These are phyloP conservation scores for Golubevia pallescens DNA, from an alignment of 1,284 basidiomycete species.

Conservation along the genomic window DNA sequence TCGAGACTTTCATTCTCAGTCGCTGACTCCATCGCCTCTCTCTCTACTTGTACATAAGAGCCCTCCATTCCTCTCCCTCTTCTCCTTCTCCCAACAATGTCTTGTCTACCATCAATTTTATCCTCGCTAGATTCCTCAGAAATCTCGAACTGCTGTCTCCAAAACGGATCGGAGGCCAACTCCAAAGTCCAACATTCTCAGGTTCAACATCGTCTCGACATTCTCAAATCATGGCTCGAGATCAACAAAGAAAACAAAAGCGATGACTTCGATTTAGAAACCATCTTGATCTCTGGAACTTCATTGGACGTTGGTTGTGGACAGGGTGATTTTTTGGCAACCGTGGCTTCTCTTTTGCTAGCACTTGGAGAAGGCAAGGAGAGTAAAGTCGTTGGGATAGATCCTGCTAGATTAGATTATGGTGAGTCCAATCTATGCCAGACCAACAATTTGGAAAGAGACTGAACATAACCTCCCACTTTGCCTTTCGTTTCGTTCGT, in stretches of 20 bases:
- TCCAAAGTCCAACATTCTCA: background rate
- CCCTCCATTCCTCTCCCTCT: no score
- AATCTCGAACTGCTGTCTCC: background rate
- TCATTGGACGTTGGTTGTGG: background rate
- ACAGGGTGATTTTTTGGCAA: background rate
- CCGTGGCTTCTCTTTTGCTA: background rate
- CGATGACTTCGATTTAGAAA: background rate
- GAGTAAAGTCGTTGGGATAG: background rate
- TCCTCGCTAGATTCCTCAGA: background rate
- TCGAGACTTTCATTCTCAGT: no score
- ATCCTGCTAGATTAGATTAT: background rate
- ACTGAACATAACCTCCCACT: background rate
- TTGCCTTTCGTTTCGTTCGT: background rate
- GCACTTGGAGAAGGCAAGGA: background rate
- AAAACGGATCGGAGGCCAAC: background rate
- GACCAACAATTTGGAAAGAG: background rate
- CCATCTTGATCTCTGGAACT: background rate
- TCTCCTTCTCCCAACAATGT: no score
- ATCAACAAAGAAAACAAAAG: background rate
- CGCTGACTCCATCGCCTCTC: no score
- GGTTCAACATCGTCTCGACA: background rate
- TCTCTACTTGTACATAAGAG: no score
- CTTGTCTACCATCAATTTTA: background rate
- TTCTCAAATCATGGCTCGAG: background rate
- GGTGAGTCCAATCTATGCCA: background rate